Percentiles rank a stretch among this genome's conserved stretches.
These are phyloP conservation scores for Dothideomycetes sp. DNA, from an alignment of 2,329 filamentous ascomycete genomes.

Conservation along the genomic window DNA sequence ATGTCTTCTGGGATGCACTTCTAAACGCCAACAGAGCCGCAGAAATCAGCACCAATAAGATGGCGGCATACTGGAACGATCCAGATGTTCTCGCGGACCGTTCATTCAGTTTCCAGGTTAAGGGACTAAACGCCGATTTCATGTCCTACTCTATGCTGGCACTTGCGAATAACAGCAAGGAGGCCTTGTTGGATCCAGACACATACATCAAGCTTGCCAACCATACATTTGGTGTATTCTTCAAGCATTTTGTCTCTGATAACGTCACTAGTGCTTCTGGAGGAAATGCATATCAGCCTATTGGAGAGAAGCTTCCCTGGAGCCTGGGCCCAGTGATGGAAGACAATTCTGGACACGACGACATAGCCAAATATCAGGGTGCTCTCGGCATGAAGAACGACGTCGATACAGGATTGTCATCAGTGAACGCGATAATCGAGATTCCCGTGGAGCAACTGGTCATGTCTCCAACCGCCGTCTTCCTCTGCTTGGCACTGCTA, in stretches of 20 bases:
- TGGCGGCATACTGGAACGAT: neutral
- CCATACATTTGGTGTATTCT: conserved; percentile 1
- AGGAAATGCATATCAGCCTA: neutral
- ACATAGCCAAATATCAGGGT: too few species aligned
- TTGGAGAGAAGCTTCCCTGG: neutral
- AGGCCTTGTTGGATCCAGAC: neutral
- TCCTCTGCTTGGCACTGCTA: neutral
- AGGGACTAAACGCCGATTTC: neutral
- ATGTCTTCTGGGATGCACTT: conserved; percentile 1
- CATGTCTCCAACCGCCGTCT: conserved; percentile 1
- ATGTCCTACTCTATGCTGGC: conserved; percentile 3
- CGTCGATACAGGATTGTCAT: too few species aligned
- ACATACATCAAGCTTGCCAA: neutral
- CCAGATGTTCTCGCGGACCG: neutral
- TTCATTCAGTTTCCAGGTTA: neutral
- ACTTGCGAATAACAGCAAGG: neutral
- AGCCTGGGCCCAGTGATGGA: neutral
- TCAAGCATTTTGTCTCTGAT: neutral
- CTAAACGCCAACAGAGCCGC: neutral
- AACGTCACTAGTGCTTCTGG: neutral
- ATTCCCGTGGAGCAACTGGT: neutral
- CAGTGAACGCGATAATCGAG: neutral
- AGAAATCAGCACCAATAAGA: neutral
- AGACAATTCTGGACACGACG: neutral
- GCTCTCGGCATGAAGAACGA: neutral